A percentile compares a stretch with the other conserved stretches of the same genome.
Conservation (phyloP, 768 basidiomycete genomes). For the Rhodotorula kratochvilovae region DNA sequence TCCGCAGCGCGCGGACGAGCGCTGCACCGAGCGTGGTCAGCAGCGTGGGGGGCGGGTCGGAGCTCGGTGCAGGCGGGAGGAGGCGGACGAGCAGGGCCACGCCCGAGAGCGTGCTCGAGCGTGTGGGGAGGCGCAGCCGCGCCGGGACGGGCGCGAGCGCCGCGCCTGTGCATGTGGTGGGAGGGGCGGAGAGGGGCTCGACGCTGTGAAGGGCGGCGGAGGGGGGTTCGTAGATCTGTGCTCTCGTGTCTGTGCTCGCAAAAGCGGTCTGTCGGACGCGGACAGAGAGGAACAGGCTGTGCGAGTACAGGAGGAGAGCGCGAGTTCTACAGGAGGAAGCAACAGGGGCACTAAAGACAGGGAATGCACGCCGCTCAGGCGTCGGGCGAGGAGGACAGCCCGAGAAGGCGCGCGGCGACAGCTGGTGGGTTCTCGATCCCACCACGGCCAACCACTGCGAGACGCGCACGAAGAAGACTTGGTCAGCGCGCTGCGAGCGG, state of each 20-base stretch:
- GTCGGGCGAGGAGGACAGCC: too few species aligned
- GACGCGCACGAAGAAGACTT: background rate
- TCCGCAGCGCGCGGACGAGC: slow-evolving; percentile 2
- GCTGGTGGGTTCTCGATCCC: slow-evolving; percentile 8
- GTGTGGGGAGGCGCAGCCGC: slow-evolving; percentile 5
- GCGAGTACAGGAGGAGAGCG: background rate
- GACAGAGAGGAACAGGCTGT: too few species aligned
- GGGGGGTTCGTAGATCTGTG: too few species aligned
- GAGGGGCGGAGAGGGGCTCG: too few species aligned
- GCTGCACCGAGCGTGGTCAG: slow-evolving; percentile 7
- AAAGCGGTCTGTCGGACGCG: too few species aligned
- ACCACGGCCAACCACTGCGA: slow-evolving; percentile 1
- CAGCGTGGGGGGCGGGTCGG: background rate
- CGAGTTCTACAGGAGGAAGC: background rate
- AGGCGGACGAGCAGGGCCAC: slow-evolving; percentile 18
- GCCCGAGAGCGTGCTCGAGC: slow-evolving; percentile 13
- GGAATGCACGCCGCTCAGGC: too few species aligned
- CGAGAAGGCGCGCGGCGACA: background rate
- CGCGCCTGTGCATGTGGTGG: too few species aligned
- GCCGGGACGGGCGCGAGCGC: background rate
- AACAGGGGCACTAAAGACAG: background rate
- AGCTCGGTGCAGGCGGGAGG: background rate
- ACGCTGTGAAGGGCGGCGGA: too few species aligned
- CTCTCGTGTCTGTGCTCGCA: too few species aligned
- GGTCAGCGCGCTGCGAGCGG: background rate